Evolutionary conservation across 257 asterid species (phyloP).

Genomic region (Leptodermis oblonga): DNA sequence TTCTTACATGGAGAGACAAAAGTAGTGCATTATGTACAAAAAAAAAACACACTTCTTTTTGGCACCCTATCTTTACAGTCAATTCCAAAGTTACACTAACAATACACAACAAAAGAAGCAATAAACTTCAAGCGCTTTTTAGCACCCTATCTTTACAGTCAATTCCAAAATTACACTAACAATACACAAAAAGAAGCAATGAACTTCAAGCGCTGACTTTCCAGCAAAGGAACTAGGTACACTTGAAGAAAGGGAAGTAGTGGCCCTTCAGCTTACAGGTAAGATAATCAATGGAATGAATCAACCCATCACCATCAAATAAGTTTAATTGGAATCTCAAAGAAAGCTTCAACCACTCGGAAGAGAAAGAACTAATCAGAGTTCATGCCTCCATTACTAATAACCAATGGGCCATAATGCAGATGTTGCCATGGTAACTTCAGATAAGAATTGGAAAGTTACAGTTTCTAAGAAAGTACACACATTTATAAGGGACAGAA

Average conservation of each 20-base stretch:
- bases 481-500: background rate
- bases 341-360: background rate
- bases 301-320: background rate
- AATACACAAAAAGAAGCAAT: background rate
- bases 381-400: background rate
- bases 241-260: background rate
- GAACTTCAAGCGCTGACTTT: background rate
- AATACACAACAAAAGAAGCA: background rate
- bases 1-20: too few species aligned
- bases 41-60: background rate
- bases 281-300: background rate
- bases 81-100: background rate
- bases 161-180: background rate
- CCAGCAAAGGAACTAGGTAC: background rate
- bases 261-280: constrained; percentile 1
- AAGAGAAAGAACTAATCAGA: background rate
- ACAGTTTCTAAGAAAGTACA: background rate
- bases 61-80: background rate
- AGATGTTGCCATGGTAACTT: background rate
- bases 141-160: background rate
- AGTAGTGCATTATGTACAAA: background rate
- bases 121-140: background rate
- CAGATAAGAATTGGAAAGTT: background rate
- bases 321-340: background rate
- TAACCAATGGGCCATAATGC: background rate